Conservation (phyloP, 768 basidiomycete genomes). For the Suillus plorans region DNA sequence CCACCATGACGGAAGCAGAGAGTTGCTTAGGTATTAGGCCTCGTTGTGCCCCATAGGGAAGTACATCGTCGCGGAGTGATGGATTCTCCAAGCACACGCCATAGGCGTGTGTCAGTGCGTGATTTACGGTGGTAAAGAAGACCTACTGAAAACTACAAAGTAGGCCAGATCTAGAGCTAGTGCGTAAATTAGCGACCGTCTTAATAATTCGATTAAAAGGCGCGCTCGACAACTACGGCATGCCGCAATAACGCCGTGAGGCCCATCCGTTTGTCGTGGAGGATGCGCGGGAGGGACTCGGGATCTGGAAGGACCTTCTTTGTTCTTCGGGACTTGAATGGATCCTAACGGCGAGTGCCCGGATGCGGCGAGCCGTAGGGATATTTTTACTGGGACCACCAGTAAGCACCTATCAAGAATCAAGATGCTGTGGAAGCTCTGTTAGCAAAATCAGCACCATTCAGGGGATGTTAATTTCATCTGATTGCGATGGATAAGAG, state of each 20-base stretch:
- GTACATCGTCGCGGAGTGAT: constrained; percentile 5
- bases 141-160: not conserved
- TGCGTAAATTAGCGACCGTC: constrained; percentile 1
- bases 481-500: constrained; percentile 25
- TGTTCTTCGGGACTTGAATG: constrained; percentile 4
- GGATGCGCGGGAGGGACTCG: constrained; percentile 7
- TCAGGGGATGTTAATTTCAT: constrained; percentile 13
- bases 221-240: constrained; percentile 4
- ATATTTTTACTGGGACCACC: constrained; percentile 9
- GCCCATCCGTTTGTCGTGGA: constrained; percentile 2
- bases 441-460: constrained; percentile 8
- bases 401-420: not conserved
- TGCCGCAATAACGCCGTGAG: constrained; percentile 7
- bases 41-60: constrained; percentile 5
- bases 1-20: not conserved
- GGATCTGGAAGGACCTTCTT: not conserved
- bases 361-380: not conserved
- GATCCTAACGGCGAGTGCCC: not conserved
- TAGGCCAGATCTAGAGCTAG: constrained; percentile 1
- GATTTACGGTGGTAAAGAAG: constrained; percentile 7
- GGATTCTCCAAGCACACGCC: constrained; percentile 6
- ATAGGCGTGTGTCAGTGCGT: constrained; percentile 4
- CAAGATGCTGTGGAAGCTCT: not conserved
- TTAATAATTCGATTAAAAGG: constrained; percentile 4
- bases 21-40: not conserved